Evolutionary conservation across 2,329 filamentous ascomycete genomes (phyloP).

Genomic region (Bisporella sp.): DNA sequence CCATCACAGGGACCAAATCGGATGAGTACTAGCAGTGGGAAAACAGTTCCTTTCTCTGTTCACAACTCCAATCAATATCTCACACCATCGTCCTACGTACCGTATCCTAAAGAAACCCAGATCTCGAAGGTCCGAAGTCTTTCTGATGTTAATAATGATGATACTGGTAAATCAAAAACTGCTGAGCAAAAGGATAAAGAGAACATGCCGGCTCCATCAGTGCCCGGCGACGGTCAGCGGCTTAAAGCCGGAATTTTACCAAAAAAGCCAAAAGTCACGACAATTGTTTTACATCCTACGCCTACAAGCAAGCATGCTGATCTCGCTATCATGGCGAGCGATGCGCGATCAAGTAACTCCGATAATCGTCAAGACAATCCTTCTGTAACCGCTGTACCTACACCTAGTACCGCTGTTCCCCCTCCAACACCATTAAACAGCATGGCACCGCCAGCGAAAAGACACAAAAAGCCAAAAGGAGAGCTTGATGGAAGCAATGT

Average conservation of each 20-base stretch:
- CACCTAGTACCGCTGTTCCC: constrained; percentile 54
- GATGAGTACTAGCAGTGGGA: constrained; percentile 49
- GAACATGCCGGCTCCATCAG: constrained; percentile 46
- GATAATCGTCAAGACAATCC: constrained; percentile 40
- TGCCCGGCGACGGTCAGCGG: constrained; percentile 39
- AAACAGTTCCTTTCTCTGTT: constrained; percentile 69
- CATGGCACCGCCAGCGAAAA: constrained; percentile 55
- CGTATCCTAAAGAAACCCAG: constrained; percentile 55
- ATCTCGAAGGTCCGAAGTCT: constrained; percentile 25
- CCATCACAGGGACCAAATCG: constrained; percentile 52
- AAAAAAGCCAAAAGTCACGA: constrained; percentile 60
- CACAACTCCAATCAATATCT: constrained; percentile 89
- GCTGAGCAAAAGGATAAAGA: constrained; percentile 48
- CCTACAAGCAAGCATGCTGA: constrained; percentile 68
- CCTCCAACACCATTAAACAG: constrained; percentile 54
- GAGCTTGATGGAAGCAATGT: constrained; percentile 70
- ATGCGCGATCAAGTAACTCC: constrained; percentile 41
- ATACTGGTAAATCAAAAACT: constrained; percentile 19
- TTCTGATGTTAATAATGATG: constrained; percentile 25
- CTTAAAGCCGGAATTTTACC: constrained; percentile 32
- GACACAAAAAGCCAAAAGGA: constrained; percentile 63
- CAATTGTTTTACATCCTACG: constrained; percentile 81
- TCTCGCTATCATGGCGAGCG: constrained; percentile 67
- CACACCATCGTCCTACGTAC: constrained; percentile 79
- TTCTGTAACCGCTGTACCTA: constrained; percentile 44